Percentiles rank a stretch among this genome's conserved stretches.
Evolutionary conservation across 345 rosid genomes (phyloP).

Genomic region (Schrenkiella parvula): DNA sequence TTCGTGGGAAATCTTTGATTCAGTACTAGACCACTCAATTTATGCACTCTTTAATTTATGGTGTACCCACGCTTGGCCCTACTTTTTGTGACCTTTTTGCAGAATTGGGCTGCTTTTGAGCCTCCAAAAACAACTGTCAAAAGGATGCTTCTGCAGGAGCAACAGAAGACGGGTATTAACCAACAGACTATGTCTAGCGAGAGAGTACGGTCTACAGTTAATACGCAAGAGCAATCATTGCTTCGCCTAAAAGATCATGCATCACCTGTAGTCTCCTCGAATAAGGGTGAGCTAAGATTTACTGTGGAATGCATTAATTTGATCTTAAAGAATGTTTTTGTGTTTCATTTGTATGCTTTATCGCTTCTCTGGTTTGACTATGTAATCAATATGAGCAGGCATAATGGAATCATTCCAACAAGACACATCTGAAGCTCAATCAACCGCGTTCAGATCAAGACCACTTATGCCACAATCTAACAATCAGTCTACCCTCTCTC

Average conservation of each 20-base stretch:
- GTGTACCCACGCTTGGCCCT: neutral
- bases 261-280: constrained; percentile 41
- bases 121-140: constrained; percentile 91
- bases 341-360: constrained; percentile 4
- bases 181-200: constrained; percentile 40
- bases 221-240: constrained; percentile 32
- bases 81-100: constrained; percentile 28
- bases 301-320: constrained; percentile 12
- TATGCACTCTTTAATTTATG: neutral
- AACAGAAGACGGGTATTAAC: constrained; percentile 38
- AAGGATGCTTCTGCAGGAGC: constrained; percentile 72
- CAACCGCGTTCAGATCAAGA: constrained; percentile 35
- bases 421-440: constrained; percentile 39
- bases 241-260: constrained; percentile 40
- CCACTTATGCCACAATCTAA: constrained; percentile 37
- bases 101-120: constrained; percentile 87
- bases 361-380: neutral
- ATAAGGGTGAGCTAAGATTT: constrained; percentile 47
- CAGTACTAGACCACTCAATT: neutral
- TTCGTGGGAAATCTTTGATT: neutral
- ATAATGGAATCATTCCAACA: constrained; percentile 31
- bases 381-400: constrained; percentile 38
- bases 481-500: constrained; percentile 29
- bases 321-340: neutral
- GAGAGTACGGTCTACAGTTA: constrained; percentile 34